These are phyloP conservation scores for Azolla pinnata DNA, from an alignment of 75 land plant species.

Conservation along the genomic window DNA sequence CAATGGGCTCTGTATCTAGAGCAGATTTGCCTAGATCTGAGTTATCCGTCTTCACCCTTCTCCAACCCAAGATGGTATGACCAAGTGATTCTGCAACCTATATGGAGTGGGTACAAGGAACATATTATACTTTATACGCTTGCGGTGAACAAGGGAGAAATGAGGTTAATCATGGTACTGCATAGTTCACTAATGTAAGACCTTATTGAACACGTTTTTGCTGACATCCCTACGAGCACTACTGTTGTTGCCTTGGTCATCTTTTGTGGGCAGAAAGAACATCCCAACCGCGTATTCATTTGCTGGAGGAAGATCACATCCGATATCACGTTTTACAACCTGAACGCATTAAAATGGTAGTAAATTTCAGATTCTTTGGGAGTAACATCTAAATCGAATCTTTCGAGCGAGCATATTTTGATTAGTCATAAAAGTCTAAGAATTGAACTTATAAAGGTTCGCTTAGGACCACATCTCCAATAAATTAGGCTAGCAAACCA, in stretches of 20 bases:
- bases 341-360: too few species aligned
- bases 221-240: slow-evolving; percentile 65
- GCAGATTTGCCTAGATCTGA: slow-evolving; percentile 82
- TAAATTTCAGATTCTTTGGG: too few species aligned
- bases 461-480: too few species aligned
- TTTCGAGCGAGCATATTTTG: too few species aligned
- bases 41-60: slow-evolving; percentile 75
- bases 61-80: slow-evolving; percentile 89
- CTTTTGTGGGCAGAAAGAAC: slow-evolving; percentile 90
- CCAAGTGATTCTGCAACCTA: slow-evolving; percentile 96
- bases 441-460: too few species aligned
- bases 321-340: slow-evolving; percentile 55
- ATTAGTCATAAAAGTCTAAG: too few species aligned
- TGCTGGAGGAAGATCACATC: slow-evolving; percentile 62
- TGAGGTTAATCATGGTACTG: background rate
- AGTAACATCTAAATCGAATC: too few species aligned
- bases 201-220: slow-evolving; percentile 81
- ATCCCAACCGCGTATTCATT: slow-evolving; percentile 94
- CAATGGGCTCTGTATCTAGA: slow-evolving; percentile 77
- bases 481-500: too few species aligned
- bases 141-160: background rate
- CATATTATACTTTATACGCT: too few species aligned
- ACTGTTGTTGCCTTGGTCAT: too few species aligned
- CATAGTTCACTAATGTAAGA: slow-evolving; percentile 2
- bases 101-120: too few species aligned